phyloP scores from a whole-genome alignment of 192 early-diverging fungal genomes.

The Linnemannia elongata region DNA sequence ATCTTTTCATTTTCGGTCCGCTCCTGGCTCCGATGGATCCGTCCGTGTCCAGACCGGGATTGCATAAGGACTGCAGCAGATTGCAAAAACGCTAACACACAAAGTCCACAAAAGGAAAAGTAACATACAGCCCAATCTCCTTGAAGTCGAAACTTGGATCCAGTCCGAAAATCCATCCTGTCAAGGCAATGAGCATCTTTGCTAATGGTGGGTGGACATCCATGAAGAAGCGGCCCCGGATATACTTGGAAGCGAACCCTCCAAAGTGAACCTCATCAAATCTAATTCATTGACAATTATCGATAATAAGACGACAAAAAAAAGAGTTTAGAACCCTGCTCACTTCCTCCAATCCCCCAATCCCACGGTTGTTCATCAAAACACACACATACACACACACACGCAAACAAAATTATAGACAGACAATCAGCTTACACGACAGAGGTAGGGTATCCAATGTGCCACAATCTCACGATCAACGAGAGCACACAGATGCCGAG shows the following conservation, averaged over 20 bases:
- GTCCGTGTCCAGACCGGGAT: background rate
- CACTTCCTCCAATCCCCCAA: background rate
- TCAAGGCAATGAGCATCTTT: constrained; percentile 88
- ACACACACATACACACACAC: constrained; percentile 1
- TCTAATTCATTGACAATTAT: constrained; percentile 54
- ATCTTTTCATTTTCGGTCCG: background rate
- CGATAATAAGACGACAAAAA: background rate
- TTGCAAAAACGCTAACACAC: too few species aligned
- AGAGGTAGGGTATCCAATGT: constrained; percentile 75
- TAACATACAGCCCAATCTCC: constrained; percentile 79
- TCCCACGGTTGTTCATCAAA: background rate
- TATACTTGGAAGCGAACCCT: constrained; percentile 93
- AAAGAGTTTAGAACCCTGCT: background rate
- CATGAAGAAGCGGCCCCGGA: constrained; percentile 91
- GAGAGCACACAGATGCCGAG: constrained; percentile 48
- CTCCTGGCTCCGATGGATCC: constrained; percentile 1
- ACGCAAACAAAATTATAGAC: background rate
- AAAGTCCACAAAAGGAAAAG: too few species aligned
- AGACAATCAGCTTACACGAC: constrained; percentile 35
- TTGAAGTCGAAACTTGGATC: constrained; percentile 95
- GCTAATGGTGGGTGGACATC: constrained; percentile 97
- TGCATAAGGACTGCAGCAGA: too few species aligned
- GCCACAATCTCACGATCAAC: constrained; percentile 75
- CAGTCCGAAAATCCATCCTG: constrained; percentile 87
- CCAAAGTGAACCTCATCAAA: constrained; percentile 99